Percentiles rank a stretch among this genome's conserved stretches.
Evolutionary conservation across 441 rosid species (phyloP).

Genomic region (Pelargonium fulgidum): DNA sequence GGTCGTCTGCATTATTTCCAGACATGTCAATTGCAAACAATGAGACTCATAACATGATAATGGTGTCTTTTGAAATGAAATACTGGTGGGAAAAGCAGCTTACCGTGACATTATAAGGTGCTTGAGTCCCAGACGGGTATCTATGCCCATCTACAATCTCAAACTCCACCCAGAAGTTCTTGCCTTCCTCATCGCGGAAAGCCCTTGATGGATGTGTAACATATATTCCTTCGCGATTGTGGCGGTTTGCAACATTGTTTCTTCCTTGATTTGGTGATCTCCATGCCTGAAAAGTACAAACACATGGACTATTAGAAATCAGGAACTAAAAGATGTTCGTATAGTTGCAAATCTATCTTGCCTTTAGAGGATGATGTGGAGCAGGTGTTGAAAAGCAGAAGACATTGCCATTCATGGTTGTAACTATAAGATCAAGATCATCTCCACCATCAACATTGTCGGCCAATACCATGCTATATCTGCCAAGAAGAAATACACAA

Average conservation of each 20-base stretch:
- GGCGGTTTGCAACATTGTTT: slow-evolving; percentile 67
- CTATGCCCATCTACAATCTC: slow-evolving; percentile 84
- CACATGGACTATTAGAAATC: slow-evolving; percentile 8
- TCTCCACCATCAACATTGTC: slow-evolving; percentile 99
- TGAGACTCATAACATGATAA: no score
- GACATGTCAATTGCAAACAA: background rate
- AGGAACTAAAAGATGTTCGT: slow-evolving; percentile 5
- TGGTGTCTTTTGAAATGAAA: no score
- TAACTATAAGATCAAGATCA: slow-evolving; percentile 93
- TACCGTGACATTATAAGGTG: slow-evolving; percentile 92
- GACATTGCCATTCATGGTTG: slow-evolving; percentile 98
- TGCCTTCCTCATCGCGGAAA: slow-evolving; percentile 98
- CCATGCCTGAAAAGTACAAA: slow-evolving; percentile 65
- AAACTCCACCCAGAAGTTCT: slow-evolving; percentile 90
- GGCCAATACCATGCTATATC: slow-evolving; percentile 96
- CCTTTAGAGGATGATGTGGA: slow-evolving; percentile 98
- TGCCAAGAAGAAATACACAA: slow-evolving; percentile 29
- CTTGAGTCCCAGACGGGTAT: slow-evolving; percentile 86
- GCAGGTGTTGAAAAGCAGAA: slow-evolving; percentile 96
- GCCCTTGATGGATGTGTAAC: slow-evolving; percentile 81
- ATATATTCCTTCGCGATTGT: slow-evolving; percentile 75
- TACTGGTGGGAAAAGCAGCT: slow-evolving; percentile 26
- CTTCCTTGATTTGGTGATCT: slow-evolving; percentile 87
- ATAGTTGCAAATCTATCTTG: slow-evolving; percentile 28
- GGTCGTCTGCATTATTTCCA: slow-evolving; percentile 49